Percentiles rank a stretch among this genome's conserved stretches.
Conservation (phyloP, 139 green algal genomes). For the Closterium sp. region DNA sequence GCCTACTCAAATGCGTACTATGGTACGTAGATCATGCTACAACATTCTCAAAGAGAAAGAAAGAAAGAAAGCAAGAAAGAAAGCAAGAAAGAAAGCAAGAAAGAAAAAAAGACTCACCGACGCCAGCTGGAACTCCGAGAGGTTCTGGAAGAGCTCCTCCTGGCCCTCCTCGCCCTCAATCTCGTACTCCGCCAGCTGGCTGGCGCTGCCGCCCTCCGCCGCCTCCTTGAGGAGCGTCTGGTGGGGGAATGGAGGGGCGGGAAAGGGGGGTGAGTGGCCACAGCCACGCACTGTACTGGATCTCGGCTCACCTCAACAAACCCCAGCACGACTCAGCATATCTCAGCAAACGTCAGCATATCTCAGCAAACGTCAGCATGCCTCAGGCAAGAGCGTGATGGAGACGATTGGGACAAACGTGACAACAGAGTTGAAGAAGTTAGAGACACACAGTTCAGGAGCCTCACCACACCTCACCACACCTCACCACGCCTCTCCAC, state of each 20-base stretch:
- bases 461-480: conserved; percentile 82
- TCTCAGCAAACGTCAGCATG: background rate
- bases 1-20: conserved; percentile 55
- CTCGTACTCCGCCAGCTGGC: conserved; percentile 87
- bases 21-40: too few species aligned
- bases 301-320: too few species aligned
- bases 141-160: conserved; percentile 83
- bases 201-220: conserved; percentile 57
- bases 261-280: too few species aligned
- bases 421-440: conserved; percentile 90
- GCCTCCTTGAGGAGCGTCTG: conserved; percentile 55
- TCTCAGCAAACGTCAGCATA: background rate
- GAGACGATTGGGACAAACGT: conserved; percentile 90
- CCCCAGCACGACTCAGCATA: too few species aligned
- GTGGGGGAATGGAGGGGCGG: too few species aligned
- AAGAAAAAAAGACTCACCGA: conserved; percentile 38
- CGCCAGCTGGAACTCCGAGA: conserved; percentile 95
- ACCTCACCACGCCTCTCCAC: background rate
- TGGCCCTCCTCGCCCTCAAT: conserved; percentile 73
- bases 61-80: too few species aligned
- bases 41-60: too few species aligned
- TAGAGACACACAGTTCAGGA: conserved; percentile 79
- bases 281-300: too few species aligned
- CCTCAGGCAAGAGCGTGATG: conserved; percentile 71
- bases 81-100: too few species aligned